phyloP scores from a whole-genome alignment of 257 asterid species.

The Salvia miltiorrhiza region DNA sequence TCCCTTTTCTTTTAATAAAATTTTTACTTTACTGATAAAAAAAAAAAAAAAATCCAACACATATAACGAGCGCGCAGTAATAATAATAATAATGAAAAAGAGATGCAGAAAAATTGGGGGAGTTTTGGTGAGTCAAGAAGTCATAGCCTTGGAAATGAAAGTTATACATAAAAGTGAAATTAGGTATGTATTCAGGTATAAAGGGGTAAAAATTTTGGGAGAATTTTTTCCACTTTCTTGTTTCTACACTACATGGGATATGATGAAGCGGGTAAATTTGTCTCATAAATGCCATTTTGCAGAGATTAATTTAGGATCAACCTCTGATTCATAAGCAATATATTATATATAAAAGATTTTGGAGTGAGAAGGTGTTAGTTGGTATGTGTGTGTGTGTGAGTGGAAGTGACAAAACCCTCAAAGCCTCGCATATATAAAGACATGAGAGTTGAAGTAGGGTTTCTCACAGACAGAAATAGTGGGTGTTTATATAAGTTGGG shows the following conservation, averaged over 20 bases:
- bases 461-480: neutral
- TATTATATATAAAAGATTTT: conserved; percentile 5
- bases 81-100: neutral
- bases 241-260: conserved; percentile 23
- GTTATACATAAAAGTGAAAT: conserved; percentile 6
- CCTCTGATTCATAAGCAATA: conserved; percentile 42
- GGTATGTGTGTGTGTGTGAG: conserved; percentile 43
- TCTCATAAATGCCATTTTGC: conserved; percentile 20
- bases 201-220: conserved; percentile 3
- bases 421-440: conserved; percentile 14
- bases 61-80: too few relatives aligned
- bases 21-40: too few relatives aligned
- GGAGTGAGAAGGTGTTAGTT: conserved; percentile 41
- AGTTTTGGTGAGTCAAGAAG: conserved; percentile 27
- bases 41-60: too few relatives aligned
- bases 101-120: neutral
- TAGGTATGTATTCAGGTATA: conserved; percentile 17
- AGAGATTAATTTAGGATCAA: conserved; percentile 38
- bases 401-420: conserved; percentile 6
- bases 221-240: neutral
- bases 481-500: too few relatives aligned
- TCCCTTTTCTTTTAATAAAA: too few relatives aligned
- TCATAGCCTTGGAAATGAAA: conserved; percentile 46
- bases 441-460: conserved; percentile 27
- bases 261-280: neutral